Conservation (phyloP, 2,329 filamentous ascomycete genomes). For the Catunica adiposa region DNA sequence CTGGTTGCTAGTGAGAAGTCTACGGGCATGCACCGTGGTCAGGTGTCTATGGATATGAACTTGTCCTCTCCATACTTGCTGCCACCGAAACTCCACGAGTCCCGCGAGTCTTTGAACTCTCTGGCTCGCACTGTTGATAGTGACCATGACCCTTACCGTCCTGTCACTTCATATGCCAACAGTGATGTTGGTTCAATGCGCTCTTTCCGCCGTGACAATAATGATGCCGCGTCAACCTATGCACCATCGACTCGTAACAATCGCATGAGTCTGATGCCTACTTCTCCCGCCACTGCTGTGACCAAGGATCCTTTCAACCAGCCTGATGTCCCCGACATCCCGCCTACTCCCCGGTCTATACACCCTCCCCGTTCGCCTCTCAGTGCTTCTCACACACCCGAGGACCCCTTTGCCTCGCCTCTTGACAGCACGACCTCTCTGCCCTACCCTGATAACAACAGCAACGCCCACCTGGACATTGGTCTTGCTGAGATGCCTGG, state of each 20-base stretch:
- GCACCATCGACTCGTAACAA: conserved; percentile 26
- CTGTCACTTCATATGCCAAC: conserved; percentile 37
- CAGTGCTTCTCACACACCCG: not conserved
- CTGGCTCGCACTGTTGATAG: conserved; percentile 59
- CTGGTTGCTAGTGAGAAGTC: conserved; percentile 42
- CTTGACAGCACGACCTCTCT: conserved; percentile 2
- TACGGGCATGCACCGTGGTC: conserved; percentile 26
- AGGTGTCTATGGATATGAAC: conserved; percentile 57
- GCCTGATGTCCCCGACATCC: conserved; percentile 5
- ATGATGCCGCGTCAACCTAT: conserved; percentile 29
- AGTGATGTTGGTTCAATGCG: conserved; percentile 41
- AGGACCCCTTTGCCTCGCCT: conserved; percentile 14
- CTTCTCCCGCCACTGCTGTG: conserved; percentile 19
- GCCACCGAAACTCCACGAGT: conserved; percentile 63
- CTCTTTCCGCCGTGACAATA: conserved; percentile 28
- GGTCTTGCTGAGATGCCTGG: conserved; percentile 20
- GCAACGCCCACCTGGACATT: conserved; percentile 16
- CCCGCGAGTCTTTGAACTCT: conserved; percentile 73
- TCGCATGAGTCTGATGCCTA: conserved; percentile 28
- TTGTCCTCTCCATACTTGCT: conserved; percentile 80
- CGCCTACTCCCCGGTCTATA: conserved; percentile 7
- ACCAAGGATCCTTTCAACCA: conserved; percentile 11
- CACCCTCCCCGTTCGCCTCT: conserved; percentile 3
- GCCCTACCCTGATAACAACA: conserved; percentile 22
- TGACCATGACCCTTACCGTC: conserved; percentile 72